A percentile compares a stretch with the other conserved stretches of the same genome.
Conservation (phyloP, 176 grass and related monocot species). For the Metroxylon sagu region DNA sequence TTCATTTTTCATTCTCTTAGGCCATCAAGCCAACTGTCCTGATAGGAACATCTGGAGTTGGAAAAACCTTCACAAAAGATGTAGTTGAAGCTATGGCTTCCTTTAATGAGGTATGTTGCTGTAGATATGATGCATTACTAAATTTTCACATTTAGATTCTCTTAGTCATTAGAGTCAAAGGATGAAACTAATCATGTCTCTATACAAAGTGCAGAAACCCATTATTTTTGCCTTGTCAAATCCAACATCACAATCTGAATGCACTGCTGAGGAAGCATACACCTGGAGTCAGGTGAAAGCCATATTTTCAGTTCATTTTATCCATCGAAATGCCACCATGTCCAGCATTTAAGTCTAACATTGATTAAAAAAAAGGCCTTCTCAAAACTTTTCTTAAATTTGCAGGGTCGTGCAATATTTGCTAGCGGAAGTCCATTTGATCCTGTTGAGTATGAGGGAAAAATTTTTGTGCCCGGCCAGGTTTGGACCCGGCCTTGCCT, state of each 20-base stretch:
- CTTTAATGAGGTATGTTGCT: conserved; percentile 57
- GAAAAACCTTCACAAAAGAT: conserved; percentile 76
- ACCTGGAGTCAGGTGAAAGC: conserved; percentile 61
- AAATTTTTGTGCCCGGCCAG: conserved; percentile 72
- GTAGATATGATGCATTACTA: neutral
- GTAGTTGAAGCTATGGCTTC: conserved; percentile 87
- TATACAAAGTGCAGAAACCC: conserved; percentile 52
- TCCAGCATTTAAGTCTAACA: neutral
- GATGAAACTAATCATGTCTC: neutral
- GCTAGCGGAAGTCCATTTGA: conserved; percentile 97
- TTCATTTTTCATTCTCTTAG: conserved; percentile 16
- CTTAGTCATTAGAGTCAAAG: neutral
- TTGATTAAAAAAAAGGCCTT: neutral
- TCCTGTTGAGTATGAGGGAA: conserved; percentile 69
- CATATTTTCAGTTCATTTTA: neutral
- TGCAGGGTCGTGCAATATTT: conserved; percentile 83
- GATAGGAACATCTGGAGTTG: conserved; percentile 91
- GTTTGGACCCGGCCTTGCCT: conserved; percentile 35
- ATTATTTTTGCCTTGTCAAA: conserved; percentile 87
- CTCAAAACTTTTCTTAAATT: conserved; percentile 13
- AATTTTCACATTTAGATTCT: neutral
- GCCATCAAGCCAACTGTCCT: conserved; percentile 91
- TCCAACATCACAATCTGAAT: conserved; percentile 88
- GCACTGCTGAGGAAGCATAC: conserved; percentile 93
- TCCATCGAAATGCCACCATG: no score